Conservation (phyloP, 208 protist species). For the Leishmania amazonensis region DNA sequence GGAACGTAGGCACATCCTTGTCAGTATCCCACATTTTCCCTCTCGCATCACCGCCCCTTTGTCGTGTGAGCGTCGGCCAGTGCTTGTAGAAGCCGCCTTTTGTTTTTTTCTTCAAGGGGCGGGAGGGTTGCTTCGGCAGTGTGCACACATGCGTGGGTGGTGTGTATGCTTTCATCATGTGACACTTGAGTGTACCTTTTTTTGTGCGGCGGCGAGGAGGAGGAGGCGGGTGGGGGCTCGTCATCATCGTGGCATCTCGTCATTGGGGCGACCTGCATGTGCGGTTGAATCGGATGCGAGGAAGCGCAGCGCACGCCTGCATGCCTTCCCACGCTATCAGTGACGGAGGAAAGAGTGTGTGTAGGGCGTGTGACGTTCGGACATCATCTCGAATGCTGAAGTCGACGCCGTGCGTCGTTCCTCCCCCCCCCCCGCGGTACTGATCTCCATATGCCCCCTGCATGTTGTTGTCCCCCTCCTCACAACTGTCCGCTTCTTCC, state of each 20-base stretch:
- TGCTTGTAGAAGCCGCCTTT: no score
- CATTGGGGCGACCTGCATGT: neutral
- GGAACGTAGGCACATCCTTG: neutral
- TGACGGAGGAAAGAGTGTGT: neutral
- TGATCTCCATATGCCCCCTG: neutral
- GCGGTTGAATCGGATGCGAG: neutral
- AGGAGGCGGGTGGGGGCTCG: neutral
- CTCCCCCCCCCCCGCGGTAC: no score
- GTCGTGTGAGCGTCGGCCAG: neutral
- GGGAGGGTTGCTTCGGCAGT: neutral
- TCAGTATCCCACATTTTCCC: neutral
- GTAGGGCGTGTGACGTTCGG: neutral
- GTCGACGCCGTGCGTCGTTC: neutral
- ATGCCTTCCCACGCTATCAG: neutral
- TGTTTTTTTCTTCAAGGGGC: no score
- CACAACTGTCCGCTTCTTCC: neutral
- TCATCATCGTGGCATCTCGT: neutral
- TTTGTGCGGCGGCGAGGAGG: neutral
- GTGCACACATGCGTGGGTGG: neutral
- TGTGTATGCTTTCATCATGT: neutral
- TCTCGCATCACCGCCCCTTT: neutral
- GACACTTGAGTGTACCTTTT: neutral
- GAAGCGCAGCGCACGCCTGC: neutral
- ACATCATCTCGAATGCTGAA: neutral
- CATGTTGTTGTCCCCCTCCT: neutral